phyloP scores from a whole-genome alignment of 352 stramenopile species.

The Globisporangium emineosum region DNA sequence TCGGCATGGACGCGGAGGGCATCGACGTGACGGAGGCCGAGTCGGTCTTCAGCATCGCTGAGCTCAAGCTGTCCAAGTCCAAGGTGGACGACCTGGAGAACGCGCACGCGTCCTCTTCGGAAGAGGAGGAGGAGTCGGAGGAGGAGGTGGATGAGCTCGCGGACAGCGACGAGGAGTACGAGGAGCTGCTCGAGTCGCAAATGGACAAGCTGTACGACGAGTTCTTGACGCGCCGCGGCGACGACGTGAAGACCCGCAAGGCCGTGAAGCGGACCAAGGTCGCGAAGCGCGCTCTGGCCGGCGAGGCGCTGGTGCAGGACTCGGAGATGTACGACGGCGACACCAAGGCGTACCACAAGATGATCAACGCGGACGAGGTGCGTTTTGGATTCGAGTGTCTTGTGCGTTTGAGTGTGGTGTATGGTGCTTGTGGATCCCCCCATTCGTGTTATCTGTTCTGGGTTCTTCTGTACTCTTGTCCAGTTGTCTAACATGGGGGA shows the following conservation, averaged over 20 bases:
- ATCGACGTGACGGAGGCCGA: constrained; percentile 81
- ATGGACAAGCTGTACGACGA: constrained; percentile 88
- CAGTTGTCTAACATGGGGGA: constrained; percentile 92
- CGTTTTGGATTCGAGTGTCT: constrained; percentile 24
- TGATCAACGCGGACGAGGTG: constrained; percentile 88
- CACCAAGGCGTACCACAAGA: constrained; percentile 75
- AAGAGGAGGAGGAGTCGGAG: constrained; percentile 36
- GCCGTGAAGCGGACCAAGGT: constrained; percentile 85
- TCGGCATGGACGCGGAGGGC: constrained; percentile 82
- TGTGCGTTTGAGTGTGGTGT: constrained; percentile 16
- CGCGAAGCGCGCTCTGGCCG: constrained; percentile 77
- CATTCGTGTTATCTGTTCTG: constrained; percentile 92
- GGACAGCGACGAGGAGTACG: constrained; percentile 78
- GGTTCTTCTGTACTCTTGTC: constrained; percentile 84
- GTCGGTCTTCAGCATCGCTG: constrained; percentile 77
- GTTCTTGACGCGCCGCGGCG: constrained; percentile 70
- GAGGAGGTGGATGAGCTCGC: constrained; percentile 35
- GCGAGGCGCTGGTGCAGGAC: constrained; percentile 75
- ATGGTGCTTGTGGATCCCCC: constrained; percentile 34
- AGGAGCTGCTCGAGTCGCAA: constrained; percentile 70
- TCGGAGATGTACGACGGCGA: constrained; percentile 83
- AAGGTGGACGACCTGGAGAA: constrained; percentile 83
- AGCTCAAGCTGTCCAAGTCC: constrained; percentile 70
- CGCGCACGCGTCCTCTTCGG: constrained; percentile 39
- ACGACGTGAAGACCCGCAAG: constrained; percentile 81